A percentile compares a stretch with the other conserved stretches of the same genome.
These are phyloP conservation scores for Plantago major DNA, from an alignment of 257 asterid species.

Conservation along the genomic window DNA sequence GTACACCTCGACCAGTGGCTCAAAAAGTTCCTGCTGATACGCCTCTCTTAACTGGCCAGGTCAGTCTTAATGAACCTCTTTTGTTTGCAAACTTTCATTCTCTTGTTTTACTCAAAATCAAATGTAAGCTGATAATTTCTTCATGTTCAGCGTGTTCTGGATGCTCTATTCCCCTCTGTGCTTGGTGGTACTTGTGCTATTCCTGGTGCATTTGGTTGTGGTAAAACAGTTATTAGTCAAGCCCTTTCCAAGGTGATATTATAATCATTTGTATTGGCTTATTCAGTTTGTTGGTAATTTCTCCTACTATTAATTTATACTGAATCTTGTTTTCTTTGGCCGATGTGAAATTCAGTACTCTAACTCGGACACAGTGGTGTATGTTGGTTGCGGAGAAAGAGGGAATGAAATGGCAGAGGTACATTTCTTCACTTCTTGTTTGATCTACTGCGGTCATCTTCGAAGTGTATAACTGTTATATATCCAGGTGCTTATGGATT, in stretches of 20 bases:
- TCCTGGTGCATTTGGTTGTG: conserved; percentile 99
- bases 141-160: conserved; percentile 88
- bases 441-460: conserved; percentile 14
- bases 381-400: conserved; percentile 99
- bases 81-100: conserved; percentile 9
- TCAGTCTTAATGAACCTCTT: conserved; percentile 23
- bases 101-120: conserved; percentile 6
- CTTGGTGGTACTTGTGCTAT: conserved; percentile 99
- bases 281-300: conserved; percentile 11
- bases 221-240: conserved; percentile 98
- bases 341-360: conserved; percentile 68
- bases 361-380: conserved; percentile 93
- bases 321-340: conserved; percentile 18
- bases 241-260: conserved; percentile 87
- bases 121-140: conserved; percentile 25
- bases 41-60: conserved; percentile 99
- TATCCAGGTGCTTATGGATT: conserved; percentile 96
- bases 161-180: conserved; percentile 96
- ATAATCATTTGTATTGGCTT: conserved; percentile 18
- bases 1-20: conserved; percentile 97
- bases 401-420: conserved; percentile 99
- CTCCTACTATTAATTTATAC: conserved; percentile 6
- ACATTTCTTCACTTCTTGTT: conserved; percentile 24
- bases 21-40: conserved; percentile 96
- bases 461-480: conserved; percentile 20